phyloP scores from a whole-genome alignment of 2,329 filamentous ascomycete genomes.

The Curvularia spicifera region DNA sequence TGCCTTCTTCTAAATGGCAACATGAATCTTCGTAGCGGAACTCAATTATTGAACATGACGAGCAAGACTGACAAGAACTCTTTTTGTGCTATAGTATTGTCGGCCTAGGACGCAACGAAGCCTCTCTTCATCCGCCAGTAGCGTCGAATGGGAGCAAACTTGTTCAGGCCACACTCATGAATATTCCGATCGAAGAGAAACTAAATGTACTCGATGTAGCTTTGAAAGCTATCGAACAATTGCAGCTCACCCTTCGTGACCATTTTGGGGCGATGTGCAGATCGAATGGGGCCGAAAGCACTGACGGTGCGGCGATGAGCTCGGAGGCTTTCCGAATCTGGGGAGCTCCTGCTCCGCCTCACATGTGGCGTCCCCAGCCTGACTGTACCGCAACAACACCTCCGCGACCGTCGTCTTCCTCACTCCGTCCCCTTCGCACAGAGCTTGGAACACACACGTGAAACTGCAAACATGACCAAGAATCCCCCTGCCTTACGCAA shows the following conservation, averaged over 20 bases:
- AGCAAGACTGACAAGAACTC: background rate
- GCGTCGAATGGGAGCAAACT: background rate
- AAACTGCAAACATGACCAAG: conserved; percentile 42
- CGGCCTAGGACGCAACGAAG: too few species aligned
- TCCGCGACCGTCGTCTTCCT: conserved; percentile 9
- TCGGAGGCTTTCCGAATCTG: conserved; percentile 17
- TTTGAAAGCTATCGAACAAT: background rate
- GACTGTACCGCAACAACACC: conserved; percentile 10
- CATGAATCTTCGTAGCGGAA: too few species aligned
- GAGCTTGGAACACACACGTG: background rate
- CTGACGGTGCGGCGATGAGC: conserved; percentile 9
- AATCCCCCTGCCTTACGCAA: conserved; percentile 48
- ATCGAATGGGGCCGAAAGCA: background rate
- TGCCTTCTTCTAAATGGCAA: too few species aligned
- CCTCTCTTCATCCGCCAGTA: too few species aligned
- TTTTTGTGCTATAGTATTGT: too few species aligned
- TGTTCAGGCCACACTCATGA: background rate
- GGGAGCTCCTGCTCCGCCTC: conserved; percentile 17
- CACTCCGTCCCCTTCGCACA: background rate
- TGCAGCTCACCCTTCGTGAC: background rate
- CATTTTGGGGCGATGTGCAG: background rate
- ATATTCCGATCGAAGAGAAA: background rate
- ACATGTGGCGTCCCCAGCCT: conserved; percentile 17
- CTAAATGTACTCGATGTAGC: background rate
- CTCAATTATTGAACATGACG: background rate